Evolutionary conservation across 1,284 basidiomycete genomes (phyloP).

Genomic region (Flammula alnicola): DNA sequence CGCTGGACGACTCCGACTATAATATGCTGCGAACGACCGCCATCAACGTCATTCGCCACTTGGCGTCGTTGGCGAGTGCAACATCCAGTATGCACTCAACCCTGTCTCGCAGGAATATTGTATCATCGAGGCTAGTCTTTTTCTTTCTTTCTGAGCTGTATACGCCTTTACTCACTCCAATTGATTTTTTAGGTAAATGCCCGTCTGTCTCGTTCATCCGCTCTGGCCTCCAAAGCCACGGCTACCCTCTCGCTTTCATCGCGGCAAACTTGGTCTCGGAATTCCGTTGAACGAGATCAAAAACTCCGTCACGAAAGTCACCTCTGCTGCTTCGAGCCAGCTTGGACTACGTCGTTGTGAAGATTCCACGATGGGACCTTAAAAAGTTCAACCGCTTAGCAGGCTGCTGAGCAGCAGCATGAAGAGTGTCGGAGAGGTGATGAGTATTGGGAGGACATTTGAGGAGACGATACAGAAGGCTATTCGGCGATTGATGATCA

Average conservation of each 20-base stretch:
- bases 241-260: slow-evolving; percentile 98
- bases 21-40: slow-evolving; percentile 99
- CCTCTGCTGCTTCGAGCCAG: slow-evolving; percentile 99
- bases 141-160: background rate
- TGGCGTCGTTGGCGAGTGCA: slow-evolving; percentile 97
- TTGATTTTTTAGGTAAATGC: slow-evolving; percentile 80
- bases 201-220: slow-evolving; percentile 97
- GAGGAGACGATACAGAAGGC: slow-evolving; percentile 99
- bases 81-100: slow-evolving; percentile 98
- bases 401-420: slow-evolving; percentile 89
- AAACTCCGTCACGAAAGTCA: slow-evolving; percentile 96
- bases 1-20: slow-evolving; percentile 96
- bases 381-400: slow-evolving; percentile 95
- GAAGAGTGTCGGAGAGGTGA: slow-evolving; percentile 99
- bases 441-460: slow-evolving; percentile 98
- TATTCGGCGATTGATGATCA: slow-evolving; percentile 96
- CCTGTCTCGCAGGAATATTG: slow-evolving; percentile 96
- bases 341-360: slow-evolving; percentile 97
- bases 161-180: background rate
- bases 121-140: slow-evolving; percentile 83
- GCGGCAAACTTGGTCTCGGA: slow-evolving; percentile 97
- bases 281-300: slow-evolving; percentile 98
- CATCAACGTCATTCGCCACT: slow-evolving; percentile 97
- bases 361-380: slow-evolving; percentile 98
- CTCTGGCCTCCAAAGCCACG: slow-evolving; percentile 98